Evolutionary conservation across 2,329 filamentous ascomycete species (phyloP), one percentile per base, ranked within the genome.

Genomic region (Verticillium zaregamsianum): DNA sequence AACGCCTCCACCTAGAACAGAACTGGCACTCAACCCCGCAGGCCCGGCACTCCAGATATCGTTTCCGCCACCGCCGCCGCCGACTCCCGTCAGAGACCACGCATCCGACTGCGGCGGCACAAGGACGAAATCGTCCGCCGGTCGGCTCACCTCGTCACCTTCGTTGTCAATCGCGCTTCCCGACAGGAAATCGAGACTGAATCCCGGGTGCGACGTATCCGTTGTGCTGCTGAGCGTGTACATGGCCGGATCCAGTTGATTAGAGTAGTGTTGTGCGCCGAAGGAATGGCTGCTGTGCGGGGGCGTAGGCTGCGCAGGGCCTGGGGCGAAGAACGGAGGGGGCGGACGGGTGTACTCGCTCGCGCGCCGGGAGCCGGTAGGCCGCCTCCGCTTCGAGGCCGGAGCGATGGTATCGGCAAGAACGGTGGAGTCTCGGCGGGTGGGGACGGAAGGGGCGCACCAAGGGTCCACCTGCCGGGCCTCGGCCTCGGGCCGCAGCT

Each of bases 401-500:
- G 69, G 68, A 5, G 39, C 63, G n/a, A 66, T 66, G 3, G 58
- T 32, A 32, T 55, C 59, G 49, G 61, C 55, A 23, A 58, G 49
- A 12, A 55, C 15, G 33, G 40, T 57, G n/a, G 55, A 33, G 35
- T 55, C 59, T 7, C 52, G 56, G 25, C 52, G 60, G 2, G 58
- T 28, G 32, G 55, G 23, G 32, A 45, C 45, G 15, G 58, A 23
- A 15, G 60, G 39, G 61, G 66, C 31, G 60, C n/a, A 23, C 45
- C 45, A 52, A 9, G 45, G 45, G 11, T 52, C 45, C 20, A 52
- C 23, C 45, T 52, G 45, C 45, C 23, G 45, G 23, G 45, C 45
- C 58, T 68, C 62, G 55, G 75, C 67, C 54, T 73, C 71, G n/a
- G 63, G 66, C 5, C 74, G 75, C 2, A 84, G 74, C 64, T 84